Conservation (phyloP, 768 basidiomycete genomes). For the Tylopilus felleus region DNA sequence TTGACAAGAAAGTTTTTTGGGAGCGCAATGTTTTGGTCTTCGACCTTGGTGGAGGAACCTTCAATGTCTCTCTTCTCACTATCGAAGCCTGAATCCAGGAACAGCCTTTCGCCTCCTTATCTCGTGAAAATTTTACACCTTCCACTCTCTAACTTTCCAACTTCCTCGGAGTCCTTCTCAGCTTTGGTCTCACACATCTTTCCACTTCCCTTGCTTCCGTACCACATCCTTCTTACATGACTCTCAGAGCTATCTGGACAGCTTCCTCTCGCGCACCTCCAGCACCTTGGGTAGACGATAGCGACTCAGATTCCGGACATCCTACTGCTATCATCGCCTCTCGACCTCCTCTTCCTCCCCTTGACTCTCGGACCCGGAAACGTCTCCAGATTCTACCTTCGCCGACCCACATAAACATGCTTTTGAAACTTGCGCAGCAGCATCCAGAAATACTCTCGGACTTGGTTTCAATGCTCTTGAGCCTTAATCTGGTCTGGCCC, state of each 20-base stretch:
- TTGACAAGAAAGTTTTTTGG: constrained; percentile 87
- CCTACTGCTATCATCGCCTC: constrained; percentile 35
- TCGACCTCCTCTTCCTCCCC: constrained; percentile 33
- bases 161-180: constrained; percentile 37
- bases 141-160: constrained; percentile 24
- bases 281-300: constrained; percentile 29
- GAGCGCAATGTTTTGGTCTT: constrained; percentile 98
- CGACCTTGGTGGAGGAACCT: constrained; percentile 97
- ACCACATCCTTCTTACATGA: constrained; percentile 59
- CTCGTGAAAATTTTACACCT: constrained; percentile 28
- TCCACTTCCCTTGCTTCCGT: constrained; percentile 73
- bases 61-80: constrained; percentile 87
- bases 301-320: constrained; percentile 41
- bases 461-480: constrained; percentile 56
- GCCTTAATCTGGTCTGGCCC: constrained; percentile 61
- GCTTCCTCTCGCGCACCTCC: constrained; percentile 48
- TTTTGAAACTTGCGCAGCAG: constrained; percentile 45
- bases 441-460: constrained; percentile 39
- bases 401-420: constrained; percentile 47
- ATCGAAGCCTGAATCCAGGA: constrained; percentile 45
- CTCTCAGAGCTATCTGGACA: constrained; percentile 63
- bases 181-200: constrained; percentile 55
- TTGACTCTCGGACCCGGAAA: constrained; percentile 60
- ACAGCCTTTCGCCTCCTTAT: constrained; percentile 29
- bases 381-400: constrained; percentile 59